Percentiles rank a stretch among this genome's conserved stretches.
Evolutionary conservation across 139 green algal genomes (phyloP).

Genomic region (Limnomonas spitsbergensis): DNA sequence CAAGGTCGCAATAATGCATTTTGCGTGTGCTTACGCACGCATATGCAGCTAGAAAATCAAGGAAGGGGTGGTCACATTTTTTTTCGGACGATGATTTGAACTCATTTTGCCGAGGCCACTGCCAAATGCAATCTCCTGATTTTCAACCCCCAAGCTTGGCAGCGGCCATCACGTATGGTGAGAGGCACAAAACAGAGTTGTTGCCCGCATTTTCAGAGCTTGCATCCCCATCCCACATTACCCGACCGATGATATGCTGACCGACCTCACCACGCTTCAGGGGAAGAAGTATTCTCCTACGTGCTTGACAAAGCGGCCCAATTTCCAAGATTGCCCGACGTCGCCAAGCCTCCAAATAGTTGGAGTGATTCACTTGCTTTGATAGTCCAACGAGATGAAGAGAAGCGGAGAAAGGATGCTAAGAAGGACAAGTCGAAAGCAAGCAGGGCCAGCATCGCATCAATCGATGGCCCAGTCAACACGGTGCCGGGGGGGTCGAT

Average conservation of each 20-base stretch:
- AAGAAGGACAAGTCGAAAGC: slow-evolving; percentile 22
- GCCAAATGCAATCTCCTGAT: not conserved
- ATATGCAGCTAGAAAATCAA: too few species aligned
- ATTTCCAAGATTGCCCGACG: slow-evolving; percentile 9
- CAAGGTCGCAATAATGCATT: too few species aligned
- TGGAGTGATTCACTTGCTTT: slow-evolving; percentile 50
- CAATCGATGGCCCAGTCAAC: not conserved
- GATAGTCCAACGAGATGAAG: slow-evolving; percentile 48
- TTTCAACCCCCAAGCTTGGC: slow-evolving; percentile 1
- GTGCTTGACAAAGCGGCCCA: slow-evolving; percentile 16
- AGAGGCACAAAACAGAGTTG: not conserved
- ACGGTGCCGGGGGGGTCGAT: slow-evolving; percentile 35
- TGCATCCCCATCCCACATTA: too few species aligned
- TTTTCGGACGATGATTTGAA: too few species aligned
- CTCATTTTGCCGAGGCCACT: too few species aligned
- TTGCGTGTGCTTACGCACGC: too few species aligned
- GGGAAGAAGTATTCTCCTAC: slow-evolving; percentile 26
- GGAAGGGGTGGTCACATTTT: too few species aligned
- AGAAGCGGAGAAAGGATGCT: slow-evolving; percentile 39
- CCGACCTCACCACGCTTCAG: too few species aligned
- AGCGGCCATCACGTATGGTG: not conserved
- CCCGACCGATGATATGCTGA: too few species aligned
- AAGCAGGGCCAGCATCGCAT: not conserved
- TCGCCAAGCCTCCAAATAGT: slow-evolving; percentile 34
- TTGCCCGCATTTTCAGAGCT: not conserved